Evolutionary conservation across 1,284 basidiomycete species (phyloP).

Genomic region (Sporisorium iseilematis-ciliati): DNA sequence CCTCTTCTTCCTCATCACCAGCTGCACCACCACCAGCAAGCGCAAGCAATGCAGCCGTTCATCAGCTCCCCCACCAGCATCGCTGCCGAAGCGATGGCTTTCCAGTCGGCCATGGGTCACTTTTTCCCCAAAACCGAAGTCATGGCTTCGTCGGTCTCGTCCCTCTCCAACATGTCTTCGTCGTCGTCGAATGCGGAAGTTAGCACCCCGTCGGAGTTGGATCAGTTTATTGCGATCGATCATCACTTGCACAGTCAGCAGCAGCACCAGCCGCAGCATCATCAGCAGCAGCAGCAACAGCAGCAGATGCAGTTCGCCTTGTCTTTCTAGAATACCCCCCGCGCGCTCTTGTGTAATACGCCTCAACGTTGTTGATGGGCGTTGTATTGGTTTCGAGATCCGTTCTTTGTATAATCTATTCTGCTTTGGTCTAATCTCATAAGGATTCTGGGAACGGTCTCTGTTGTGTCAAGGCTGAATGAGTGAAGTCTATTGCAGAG

Average conservation of each 20-base stretch:
- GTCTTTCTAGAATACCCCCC: constrained; percentile 18
- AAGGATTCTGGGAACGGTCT: not conserved
- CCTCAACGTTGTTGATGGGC: not conserved
- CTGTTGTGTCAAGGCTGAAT: not conserved
- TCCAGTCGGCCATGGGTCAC: constrained; percentile 47
- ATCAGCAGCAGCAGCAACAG: constrained; percentile 17
- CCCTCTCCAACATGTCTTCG: constrained; percentile 22
- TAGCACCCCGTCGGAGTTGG: constrained; percentile 27
- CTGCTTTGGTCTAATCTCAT: constrained; percentile 4
- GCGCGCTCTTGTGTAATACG: not conserved
- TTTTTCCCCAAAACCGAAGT: constrained; percentile 41
- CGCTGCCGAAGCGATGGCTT: constrained; percentile 30
- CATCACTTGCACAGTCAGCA: not conserved
- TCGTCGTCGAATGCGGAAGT: constrained; percentile 23
- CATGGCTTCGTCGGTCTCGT: constrained; percentile 16
- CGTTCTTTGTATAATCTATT: constrained; percentile 3
- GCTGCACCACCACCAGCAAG: constrained; percentile 1
- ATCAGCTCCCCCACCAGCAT: constrained; percentile 22
- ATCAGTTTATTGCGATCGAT: constrained; percentile 33
- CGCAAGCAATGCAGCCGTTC: constrained; percentile 10
- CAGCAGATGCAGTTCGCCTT: constrained; percentile 11
- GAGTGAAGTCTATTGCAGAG: not conserved
- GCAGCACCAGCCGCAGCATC: constrained; percentile 7
- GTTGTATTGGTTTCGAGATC: not conserved
- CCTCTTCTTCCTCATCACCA: constrained; percentile 1